Conservation (phyloP, 352 stramenopile species). For the Phytophthora fragariae region DNA sequence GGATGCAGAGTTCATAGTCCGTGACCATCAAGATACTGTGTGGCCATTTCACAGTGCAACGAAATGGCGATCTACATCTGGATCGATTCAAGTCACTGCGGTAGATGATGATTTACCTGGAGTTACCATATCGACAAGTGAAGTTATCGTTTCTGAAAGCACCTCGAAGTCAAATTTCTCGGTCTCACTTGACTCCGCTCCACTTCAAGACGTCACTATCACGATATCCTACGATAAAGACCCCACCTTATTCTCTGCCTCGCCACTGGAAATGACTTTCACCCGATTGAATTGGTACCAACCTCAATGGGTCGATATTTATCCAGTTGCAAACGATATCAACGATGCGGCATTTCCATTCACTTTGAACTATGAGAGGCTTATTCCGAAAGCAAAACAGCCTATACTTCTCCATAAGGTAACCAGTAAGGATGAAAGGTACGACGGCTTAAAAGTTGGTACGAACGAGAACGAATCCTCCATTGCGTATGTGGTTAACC, state of each 20-base stretch:
- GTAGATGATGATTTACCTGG: constrained; percentile 78
- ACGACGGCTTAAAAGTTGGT: constrained; percentile 57
- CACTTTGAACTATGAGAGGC: constrained; percentile 55
- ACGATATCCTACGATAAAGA: constrained; percentile 53
- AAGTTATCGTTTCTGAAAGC: constrained; percentile 58
- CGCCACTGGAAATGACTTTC: constrained; percentile 56
- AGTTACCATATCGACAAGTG: constrained; percentile 53
- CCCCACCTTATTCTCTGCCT: constrained; percentile 44
- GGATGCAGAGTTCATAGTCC: constrained; percentile 52
- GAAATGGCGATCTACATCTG: constrained; percentile 46
- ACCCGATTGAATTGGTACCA: constrained; percentile 57
- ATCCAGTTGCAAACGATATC: constrained; percentile 50
- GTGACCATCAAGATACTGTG: constrained; percentile 16
- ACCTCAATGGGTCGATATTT: constrained; percentile 57
- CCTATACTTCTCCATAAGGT: constrained; percentile 54
- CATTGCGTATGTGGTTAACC: constrained; percentile 40
- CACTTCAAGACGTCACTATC: constrained; percentile 56
- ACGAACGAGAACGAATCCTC: constrained; percentile 51
- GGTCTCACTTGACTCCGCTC: constrained; percentile 69
- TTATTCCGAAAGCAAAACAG: constrained; percentile 63
- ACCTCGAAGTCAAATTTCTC: constrained; percentile 49
- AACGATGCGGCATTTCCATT: constrained; percentile 65
- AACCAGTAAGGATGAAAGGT: constrained; percentile 46
- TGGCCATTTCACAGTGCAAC: constrained; percentile 55
- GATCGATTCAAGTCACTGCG: constrained; percentile 43